phyloP scores from a whole-genome alignment of 306 rosid species.

The Sicyos baderoa region DNA sequence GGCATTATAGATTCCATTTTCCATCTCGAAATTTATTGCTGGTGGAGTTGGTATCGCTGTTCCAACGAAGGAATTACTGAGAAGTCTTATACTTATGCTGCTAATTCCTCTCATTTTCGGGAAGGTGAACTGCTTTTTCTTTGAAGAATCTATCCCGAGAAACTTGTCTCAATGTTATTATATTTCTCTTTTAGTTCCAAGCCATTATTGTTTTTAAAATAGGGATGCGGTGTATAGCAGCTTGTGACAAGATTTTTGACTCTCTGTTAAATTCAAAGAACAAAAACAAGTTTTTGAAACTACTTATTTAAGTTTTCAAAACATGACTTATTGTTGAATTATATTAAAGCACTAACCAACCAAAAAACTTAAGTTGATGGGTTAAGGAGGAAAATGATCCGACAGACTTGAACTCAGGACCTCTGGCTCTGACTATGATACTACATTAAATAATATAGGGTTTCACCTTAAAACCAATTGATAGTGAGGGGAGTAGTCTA shows the following conservation, averaged over 20 bases:
- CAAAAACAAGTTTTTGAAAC: too few species aligned
- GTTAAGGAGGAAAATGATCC: too few species aligned
- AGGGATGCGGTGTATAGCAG: not conserved
- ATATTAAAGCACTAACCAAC: too few species aligned
- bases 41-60: slow-evolving; percentile 73
- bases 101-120: slow-evolving; percentile 74
- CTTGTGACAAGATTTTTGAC: not conserved
- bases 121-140: slow-evolving; percentile 49
- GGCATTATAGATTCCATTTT: slow-evolving; percentile 61
- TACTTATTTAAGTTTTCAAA: too few species aligned
- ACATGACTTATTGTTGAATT: too few species aligned
- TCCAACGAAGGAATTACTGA: slow-evolving; percentile 72
- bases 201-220: not conserved
- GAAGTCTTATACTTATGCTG: slow-evolving; percentile 63
- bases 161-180: not conserved
- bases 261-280: too few species aligned
- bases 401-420: too few species aligned
- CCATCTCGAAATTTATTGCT: slow-evolving; percentile 72
- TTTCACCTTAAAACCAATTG: too few species aligned
- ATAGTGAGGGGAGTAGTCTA: too few species aligned
- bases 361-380: too few species aligned
- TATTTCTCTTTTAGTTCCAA: not conserved
- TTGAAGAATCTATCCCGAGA: slow-evolving; percentile 7
- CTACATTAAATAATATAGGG: too few species aligned
- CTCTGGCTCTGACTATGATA: too few species aligned